Base-by-base conservation (phyloP, 1,139 yeast species). In the Debaryomycetaceae sp. region DNA sequence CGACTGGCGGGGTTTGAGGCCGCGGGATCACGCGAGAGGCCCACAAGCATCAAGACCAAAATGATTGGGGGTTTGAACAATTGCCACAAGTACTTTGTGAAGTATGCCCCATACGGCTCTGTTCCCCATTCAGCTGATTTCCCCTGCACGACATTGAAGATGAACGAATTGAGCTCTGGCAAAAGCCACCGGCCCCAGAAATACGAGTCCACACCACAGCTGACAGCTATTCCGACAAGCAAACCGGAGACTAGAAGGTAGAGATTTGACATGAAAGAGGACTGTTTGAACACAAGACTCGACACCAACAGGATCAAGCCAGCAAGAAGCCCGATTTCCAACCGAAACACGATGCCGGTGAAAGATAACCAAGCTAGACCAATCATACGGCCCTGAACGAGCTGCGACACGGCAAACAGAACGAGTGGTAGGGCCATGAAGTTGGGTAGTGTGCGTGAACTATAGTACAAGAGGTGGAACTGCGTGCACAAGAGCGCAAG, bases 401-500 rank as follows among this genome's bases (percentile, higher is more conserved):
- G 44, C 41, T 60, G 62, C 10, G 74, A 57, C 25, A 79, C 40
- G 0, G 81, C 77, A 30, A 55, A 44, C 33, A 71, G 71, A 2
- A 80, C 77, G 23, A 83, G 45, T 2, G 97, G 95, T 30, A 87
- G 59, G 0, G 85, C 93, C 24, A 87, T 55, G 51, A 85, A 81
- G 51, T 87, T 87, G 8, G 97, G 96, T 35, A 90, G 60, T 0
- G 94, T 75, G 38, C 97, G 64, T 3, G 94, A 68, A 5, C 81
- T 61, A 48, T 87, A 87, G 54, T 62, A 87, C 32, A 79, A 55
- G 22, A 83, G 38, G 48, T 90, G 97, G 57, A 87, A 90, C 47
- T 86, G 93, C 4, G 80, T 54, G 31, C 69, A 50, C 25, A 67
- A 58, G 32, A 85, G 59, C 2, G 77, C 36, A 29, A 68, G 56